A percentile compares a stretch with the other conserved stretches of the same genome.
These are phyloP conservation scores for Metschnikowia kunwiensis DNA, from an alignment of 805 yeast genomes.

Conservation along the genomic window DNA sequence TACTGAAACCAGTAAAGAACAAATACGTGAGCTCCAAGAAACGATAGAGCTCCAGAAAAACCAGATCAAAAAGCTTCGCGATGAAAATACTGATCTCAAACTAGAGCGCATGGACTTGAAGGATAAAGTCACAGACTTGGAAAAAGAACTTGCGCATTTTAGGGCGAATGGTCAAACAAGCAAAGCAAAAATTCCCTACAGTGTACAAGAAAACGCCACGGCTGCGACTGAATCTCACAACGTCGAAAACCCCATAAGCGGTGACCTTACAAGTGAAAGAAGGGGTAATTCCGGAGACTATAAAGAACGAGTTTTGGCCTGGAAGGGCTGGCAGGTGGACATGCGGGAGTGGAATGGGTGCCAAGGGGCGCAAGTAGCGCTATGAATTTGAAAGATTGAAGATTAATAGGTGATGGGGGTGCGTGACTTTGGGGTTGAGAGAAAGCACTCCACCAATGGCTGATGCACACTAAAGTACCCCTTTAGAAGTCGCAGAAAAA, in stretches of 20 bases:
- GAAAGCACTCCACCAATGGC: too few relatives aligned
- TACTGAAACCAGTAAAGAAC: too few relatives aligned
- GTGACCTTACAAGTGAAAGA: too few relatives aligned
- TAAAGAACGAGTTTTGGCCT: slow-evolving; percentile 57
- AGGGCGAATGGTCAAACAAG: slow-evolving; percentile 1
- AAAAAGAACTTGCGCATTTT: slow-evolving; percentile 21
- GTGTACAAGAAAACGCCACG: not conserved
- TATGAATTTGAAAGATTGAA: slow-evolving; percentile 8
- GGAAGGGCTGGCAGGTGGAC: slow-evolving; percentile 86
- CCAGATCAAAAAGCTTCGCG: slow-evolving; percentile 37
- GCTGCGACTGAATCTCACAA: not conserved
- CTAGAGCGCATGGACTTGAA: slow-evolving; percentile 37
- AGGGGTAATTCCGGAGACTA: slow-evolving; percentile 46
- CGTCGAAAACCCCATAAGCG: too few relatives aligned
- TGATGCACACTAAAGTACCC: too few relatives aligned
- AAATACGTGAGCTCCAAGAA: slow-evolving; percentile 23
- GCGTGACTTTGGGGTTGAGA: too few relatives aligned
- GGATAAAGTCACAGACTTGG: slow-evolving; percentile 32
- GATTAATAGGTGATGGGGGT: not conserved
- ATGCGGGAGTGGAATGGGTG: slow-evolving; percentile 78
- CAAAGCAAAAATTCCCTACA: too few relatives aligned
- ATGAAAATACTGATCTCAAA: slow-evolving; percentile 42
- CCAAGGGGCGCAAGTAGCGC: slow-evolving; percentile 38
- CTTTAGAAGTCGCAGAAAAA: too few relatives aligned
- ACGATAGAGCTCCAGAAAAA: slow-evolving; percentile 31